Conservation (phyloP, 2,329 filamentous ascomycete species). For the Verticillium dahliae region DNA sequence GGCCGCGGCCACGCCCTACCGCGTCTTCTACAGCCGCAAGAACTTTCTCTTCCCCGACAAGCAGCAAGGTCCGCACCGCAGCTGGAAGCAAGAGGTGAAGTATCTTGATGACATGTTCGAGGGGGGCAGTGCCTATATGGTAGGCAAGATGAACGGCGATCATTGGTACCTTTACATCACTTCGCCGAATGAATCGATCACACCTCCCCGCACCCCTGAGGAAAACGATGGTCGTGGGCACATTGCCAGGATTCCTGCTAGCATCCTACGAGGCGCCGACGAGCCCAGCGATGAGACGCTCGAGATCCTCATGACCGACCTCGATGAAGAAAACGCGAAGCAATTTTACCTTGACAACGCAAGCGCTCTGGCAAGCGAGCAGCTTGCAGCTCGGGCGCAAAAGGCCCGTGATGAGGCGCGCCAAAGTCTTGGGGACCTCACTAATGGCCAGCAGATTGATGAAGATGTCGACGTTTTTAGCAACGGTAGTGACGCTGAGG, state of each 20-base stretch:
- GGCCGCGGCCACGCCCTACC: constrained; percentile 80
- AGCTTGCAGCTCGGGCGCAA: constrained; percentile 62
- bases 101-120: constrained; percentile 88
- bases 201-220: constrained; percentile 73
- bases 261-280: constrained; percentile 31
- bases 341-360: constrained; percentile 67
- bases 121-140: constrained; percentile 96
- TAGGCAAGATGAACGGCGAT: constrained; percentile 99
- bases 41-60: constrained; percentile 95
- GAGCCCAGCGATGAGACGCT: constrained; percentile 66
- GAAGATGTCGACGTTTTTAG: constrained; percentile 75
- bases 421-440: constrained; percentile 52
- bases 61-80: constrained; percentile 89
- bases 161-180: constrained; percentile 99
- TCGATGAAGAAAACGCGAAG: constrained; percentile 62
- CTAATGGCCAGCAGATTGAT: constrained; percentile 39
- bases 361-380: constrained; percentile 82
- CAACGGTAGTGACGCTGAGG: constrained; percentile 48
- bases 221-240: constrained; percentile 18
- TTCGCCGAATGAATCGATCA: constrained; percentile 71
- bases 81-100: constrained; percentile 94
- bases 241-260: constrained; percentile 49
- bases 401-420: constrained; percentile 55
- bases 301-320: constrained; percentile 67
- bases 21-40: constrained; percentile 98